phyloP scores from a whole-genome alignment of 352 stramenopile species.

The Phytopythium chamaehyphon region DNA sequence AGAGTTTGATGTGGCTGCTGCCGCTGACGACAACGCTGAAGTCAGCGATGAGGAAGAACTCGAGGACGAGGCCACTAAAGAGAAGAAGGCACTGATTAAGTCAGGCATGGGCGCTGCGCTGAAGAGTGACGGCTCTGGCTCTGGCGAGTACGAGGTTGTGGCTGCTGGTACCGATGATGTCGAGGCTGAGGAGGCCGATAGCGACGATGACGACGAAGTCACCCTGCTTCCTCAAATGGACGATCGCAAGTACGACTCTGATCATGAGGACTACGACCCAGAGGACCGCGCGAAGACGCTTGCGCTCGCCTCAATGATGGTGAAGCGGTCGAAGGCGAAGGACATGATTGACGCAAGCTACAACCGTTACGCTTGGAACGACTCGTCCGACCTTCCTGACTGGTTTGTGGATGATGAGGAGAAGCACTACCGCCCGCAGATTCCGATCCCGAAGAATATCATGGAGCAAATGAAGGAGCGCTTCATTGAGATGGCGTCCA shows the following conservation, averaged over 20 bases:
- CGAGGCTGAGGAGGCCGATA: constrained; percentile 22
- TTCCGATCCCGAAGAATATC: constrained; percentile 95
- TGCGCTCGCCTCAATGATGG: constrained; percentile 98
- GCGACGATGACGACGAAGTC: constrained; percentile 40
- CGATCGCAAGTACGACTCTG: constrained; percentile 92
- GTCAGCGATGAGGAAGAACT: constrained; percentile 34
- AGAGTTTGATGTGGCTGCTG: constrained; percentile 59
- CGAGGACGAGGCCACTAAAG: constrained; percentile 48
- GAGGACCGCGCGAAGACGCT: constrained; percentile 96
- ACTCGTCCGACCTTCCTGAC: constrained; percentile 93
- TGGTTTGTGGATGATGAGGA: constrained; percentile 98
- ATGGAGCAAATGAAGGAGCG: constrained; percentile 97
- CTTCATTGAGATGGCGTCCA: constrained; percentile 95
- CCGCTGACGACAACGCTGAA: constrained; percentile 39
- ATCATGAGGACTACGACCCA: constrained; percentile 97
- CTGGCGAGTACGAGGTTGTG: constrained; percentile 42
- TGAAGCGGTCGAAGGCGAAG: constrained; percentile 96
- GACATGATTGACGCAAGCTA: constrained; percentile 98
- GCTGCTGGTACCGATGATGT: constrained; percentile 37
- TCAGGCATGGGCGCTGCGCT: constrained; percentile 79
- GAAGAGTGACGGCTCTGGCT: constrained; percentile 13
- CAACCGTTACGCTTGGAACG: constrained; percentile 99
- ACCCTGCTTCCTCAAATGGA: constrained; percentile 60
- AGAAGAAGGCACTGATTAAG: constrained; percentile 83
- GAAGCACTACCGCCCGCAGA: constrained; percentile 97